A percentile compares a stretch with the other conserved stretches of the same genome.
Evolutionary conservation across 345 rosid species (phyloP).

Genomic region (Pugionium dolabratum): DNA sequence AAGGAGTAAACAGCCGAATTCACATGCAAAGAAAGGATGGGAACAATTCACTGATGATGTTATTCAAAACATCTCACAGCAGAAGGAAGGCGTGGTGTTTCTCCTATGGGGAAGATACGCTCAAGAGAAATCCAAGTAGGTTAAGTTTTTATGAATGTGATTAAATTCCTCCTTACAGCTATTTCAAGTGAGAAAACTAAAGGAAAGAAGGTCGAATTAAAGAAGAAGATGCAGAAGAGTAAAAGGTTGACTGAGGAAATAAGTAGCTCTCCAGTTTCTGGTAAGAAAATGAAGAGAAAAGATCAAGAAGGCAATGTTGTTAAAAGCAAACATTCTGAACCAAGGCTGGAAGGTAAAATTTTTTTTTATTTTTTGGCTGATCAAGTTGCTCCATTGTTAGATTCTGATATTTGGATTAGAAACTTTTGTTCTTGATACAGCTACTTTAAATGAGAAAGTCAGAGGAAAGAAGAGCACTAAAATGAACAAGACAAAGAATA

Average conservation of each 20-base stretch:
- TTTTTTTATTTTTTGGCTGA: neutral
- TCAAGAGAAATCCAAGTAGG: no score
- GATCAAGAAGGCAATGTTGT: conserved; percentile 1
- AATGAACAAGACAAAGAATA: conserved; percentile 28
- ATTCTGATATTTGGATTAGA: conserved; percentile 19
- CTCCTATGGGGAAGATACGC: no score
- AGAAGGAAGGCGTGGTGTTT: no score
- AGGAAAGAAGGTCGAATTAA: conserved; percentile 13
- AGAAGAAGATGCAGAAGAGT: conserved; percentile 31
- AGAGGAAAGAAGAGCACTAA: conserved; percentile 29
- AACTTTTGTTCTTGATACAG: conserved; percentile 25
- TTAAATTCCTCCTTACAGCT: no score
- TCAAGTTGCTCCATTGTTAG: neutral
- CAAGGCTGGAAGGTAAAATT: conserved; percentile 9
- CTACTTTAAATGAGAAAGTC: conserved; percentile 20
- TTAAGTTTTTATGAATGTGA: no score
- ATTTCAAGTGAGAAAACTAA: conserved; percentile 28
- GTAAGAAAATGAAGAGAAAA: conserved; percentile 23
- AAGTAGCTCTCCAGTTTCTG: conserved; percentile 6
- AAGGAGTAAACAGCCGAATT: no score
- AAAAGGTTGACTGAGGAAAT: neutral
- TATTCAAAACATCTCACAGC: no score
- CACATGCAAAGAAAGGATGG: no score
- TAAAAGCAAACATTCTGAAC: conserved; percentile 5
- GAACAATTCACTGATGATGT: no score